These are phyloP conservation scores for Alisma plantagoaquatica DNA, from an alignment of 106 monocot genomes.

Conservation along the genomic window DNA sequence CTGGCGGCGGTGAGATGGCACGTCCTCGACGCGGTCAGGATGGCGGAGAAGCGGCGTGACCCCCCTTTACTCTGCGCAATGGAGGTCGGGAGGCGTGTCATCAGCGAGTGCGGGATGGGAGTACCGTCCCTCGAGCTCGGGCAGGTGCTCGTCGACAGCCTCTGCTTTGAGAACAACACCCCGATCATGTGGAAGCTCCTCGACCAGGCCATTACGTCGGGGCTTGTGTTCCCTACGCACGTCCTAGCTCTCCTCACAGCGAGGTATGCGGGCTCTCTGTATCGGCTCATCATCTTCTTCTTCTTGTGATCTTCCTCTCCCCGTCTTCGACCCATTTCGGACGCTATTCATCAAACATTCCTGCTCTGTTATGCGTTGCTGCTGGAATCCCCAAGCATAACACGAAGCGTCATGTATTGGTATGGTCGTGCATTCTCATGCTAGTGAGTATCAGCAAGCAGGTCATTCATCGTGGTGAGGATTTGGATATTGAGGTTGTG, in stretches of 20 bases:
- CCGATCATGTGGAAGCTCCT: conserved; percentile 69
- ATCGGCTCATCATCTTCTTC: no score
- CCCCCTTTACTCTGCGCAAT: conserved; percentile 27
- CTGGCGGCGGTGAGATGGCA: neutral
- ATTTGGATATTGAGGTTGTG: no score
- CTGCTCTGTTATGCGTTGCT: no score
- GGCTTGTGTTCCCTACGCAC: conserved; percentile 49
- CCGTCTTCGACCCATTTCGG: neutral
- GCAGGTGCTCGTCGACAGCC: conserved; percentile 25
- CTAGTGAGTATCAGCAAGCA: no score
- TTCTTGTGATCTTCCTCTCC: no score
- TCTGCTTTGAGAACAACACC: conserved; percentile 46
- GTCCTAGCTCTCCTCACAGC: conserved; percentile 60
- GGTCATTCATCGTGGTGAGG: no score
- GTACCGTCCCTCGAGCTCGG: conserved; percentile 52
- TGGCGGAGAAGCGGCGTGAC: conserved; percentile 36
- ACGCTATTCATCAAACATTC: no score
- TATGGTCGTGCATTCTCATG: no score
- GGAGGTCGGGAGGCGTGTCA: conserved; percentile 23
- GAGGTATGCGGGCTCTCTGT: no score
- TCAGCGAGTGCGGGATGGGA: conserved; percentile 11
- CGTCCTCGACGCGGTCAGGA: conserved; percentile 28
- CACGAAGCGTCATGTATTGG: no score
- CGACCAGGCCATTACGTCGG: conserved; percentile 44
- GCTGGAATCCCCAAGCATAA: no score